Percentiles rank a stretch among this genome's conserved stretches.
Evolutionary conservation across 805 yeast genomes (phyloP).

Genomic region (Komagataella kurtzmanii): DNA sequence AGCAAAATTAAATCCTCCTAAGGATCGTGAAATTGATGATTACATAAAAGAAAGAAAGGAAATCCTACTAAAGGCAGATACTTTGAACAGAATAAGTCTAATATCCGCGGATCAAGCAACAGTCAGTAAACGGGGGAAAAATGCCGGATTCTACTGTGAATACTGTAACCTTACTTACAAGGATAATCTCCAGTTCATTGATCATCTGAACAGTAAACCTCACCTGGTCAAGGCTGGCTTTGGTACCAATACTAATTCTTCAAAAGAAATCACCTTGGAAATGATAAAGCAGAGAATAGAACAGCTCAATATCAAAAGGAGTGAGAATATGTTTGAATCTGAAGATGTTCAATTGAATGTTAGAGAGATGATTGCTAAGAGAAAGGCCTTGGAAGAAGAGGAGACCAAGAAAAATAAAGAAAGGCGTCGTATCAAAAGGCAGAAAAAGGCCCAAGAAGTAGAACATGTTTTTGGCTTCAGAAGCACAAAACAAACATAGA

Average conservation of each 20-base stretch:
- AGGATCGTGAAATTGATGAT: constrained; percentile 8
- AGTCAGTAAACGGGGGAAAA: constrained; percentile 29
- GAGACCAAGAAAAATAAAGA: constrained; percentile 15
- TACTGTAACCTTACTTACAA: constrained; percentile 69
- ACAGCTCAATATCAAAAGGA: constrained; percentile 17
- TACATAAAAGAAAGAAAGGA: constrained; percentile 11
- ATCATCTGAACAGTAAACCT: constrained; percentile 69
- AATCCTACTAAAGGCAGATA: constrained; percentile 12
- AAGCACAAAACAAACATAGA: constrained; percentile 3
- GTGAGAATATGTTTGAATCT: constrained; percentile 7
- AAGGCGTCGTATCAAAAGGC: constrained; percentile 12
- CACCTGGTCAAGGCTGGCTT: constrained; percentile 36
- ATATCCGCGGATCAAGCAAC: constrained; percentile 13
- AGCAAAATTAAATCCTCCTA: constrained; percentile 2
- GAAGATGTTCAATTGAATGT: constrained; percentile 16
- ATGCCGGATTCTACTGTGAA: constrained; percentile 80
- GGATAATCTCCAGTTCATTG: constrained; percentile 70
- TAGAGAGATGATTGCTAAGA: constrained; percentile 24
- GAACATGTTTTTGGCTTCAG: constrained; percentile 1
- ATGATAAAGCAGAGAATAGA: constrained; percentile 30
- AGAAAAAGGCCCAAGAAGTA: constrained; percentile 7
- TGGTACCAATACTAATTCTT: constrained; percentile 4
- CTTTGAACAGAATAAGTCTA: constrained; percentile 10
- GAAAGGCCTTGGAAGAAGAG: constrained; percentile 24
- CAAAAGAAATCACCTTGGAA: constrained; percentile 29